Conservation (phyloP, 495 filamentous ascomycete species). For the Podospora bellae-mahoneyi region DNA sequence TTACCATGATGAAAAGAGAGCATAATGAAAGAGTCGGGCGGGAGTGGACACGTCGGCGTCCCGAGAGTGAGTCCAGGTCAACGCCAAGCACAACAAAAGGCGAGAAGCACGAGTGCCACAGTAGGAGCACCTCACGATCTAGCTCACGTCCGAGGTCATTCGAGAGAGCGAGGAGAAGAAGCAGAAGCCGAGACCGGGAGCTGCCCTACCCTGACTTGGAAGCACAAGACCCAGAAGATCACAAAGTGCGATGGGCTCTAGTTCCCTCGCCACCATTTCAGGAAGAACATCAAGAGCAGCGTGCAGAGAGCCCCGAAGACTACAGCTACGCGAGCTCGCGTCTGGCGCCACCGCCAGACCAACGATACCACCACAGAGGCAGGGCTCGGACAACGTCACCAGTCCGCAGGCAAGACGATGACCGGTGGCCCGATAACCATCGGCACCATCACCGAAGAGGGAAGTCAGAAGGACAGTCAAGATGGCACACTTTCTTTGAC, state of each 20-base stretch:
- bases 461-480: background rate
- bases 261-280: background rate
- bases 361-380: background rate
- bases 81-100: background rate
- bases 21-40: constrained; percentile 8
- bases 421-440: background rate
- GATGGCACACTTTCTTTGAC: background rate
- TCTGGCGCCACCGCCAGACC: background rate
- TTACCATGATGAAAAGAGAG: constrained; percentile 25
- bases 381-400: background rate
- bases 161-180: background rate
- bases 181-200: background rate
- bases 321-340: background rate
- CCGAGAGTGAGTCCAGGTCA: background rate
- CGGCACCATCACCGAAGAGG: background rate
- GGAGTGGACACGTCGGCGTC: background rate
- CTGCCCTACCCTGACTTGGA: background rate
- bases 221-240: background rate
- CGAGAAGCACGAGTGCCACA: background rate
- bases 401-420: background rate
- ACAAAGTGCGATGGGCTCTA: background rate
- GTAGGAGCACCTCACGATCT: background rate
- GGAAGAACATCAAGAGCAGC: background rate
- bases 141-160: background rate
- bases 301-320: background rate